These are phyloP conservation scores for Paragyromitra xinjiangensis DNA, from an alignment of 495 filamentous ascomycete genomes.

Conservation along the genomic window DNA sequence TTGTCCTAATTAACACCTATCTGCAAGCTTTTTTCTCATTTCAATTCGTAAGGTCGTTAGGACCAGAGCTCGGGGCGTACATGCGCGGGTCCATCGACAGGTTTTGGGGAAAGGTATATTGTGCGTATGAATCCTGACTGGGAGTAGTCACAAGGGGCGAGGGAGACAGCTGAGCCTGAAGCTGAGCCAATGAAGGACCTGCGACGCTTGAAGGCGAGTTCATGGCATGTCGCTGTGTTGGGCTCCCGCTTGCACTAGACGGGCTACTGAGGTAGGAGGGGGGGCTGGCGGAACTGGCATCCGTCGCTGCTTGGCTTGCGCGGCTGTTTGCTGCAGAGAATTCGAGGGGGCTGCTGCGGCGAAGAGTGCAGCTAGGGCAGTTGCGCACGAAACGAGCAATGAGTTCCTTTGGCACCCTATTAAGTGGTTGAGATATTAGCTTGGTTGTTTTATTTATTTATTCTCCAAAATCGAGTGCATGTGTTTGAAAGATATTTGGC, in stretches of 20 bases:
- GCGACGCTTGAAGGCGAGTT: constrained; percentile 42
- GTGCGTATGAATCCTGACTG: constrained; percentile 30
- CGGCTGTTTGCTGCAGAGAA: constrained; percentile 51
- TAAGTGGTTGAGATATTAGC: constrained; percentile 23
- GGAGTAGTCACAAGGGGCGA: constrained; percentile 43
- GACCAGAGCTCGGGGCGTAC: constrained; percentile 38
- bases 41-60: constrained; percentile 51
- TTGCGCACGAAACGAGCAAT: constrained; percentile 69
- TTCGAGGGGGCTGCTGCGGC: constrained; percentile 54
- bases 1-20: constrained; percentile 41
- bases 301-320: constrained; percentile 40
- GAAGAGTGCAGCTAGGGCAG: constrained; percentile 62
- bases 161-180: constrained; percentile 45
- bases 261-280: constrained; percentile 43
- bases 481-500: background rate
- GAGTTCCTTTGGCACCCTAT: constrained; percentile 68
- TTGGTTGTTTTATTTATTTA: background rate
- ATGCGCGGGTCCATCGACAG: constrained; percentile 53
- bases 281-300: constrained; percentile 41
- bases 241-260: constrained; percentile 42
- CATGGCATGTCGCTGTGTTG: constrained; percentile 48
- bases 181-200: constrained; percentile 41
- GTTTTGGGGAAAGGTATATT: constrained; percentile 39
- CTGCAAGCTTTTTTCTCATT: constrained; percentile 20
- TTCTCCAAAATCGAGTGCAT: background rate